Percentiles rank a stretch among this genome's conserved stretches.
These are phyloP conservation scores for Botrytis hyacinthi DNA, from an alignment of 2,329 filamentous ascomycete species.

Conservation along the genomic window DNA sequence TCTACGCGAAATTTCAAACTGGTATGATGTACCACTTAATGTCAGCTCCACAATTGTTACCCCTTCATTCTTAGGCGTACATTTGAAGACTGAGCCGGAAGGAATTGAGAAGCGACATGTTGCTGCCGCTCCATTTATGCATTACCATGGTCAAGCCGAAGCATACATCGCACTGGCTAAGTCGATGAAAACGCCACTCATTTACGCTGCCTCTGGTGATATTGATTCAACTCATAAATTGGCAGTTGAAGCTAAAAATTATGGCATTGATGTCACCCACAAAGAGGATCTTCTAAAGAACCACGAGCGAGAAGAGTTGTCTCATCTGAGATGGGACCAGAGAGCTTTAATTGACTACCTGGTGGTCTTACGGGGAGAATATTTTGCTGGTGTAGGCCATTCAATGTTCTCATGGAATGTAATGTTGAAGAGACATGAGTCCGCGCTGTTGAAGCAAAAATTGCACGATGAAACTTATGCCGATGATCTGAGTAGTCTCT, in stretches of 20 bases:
- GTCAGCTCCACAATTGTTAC: conserved; percentile 20
- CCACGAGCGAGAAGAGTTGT: conserved; percentile 36
- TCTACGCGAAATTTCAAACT: conserved; percentile 21
- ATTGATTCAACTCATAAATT: conserved; percentile 42
- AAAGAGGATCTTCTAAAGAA: conserved; percentile 46
- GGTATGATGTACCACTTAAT: conserved; percentile 22
- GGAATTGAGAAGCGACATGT: conserved; percentile 38
- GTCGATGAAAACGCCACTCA: conserved; percentile 35
- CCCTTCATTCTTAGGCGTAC: conserved; percentile 24
- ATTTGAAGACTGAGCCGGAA: conserved; percentile 39
- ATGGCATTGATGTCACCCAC: conserved; percentile 42
- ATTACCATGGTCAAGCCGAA: conserved; percentile 41
- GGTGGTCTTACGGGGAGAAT: conserved; percentile 45
- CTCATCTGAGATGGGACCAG: conserved; percentile 48
- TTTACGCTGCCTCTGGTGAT: conserved; percentile 48
- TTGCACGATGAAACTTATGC: conserved; percentile 11
- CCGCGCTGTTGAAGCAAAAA: conserved; percentile 17
- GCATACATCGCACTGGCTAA: conserved; percentile 41
- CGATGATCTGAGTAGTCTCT: conserved; percentile 20
- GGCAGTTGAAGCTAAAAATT: conserved; percentile 39
- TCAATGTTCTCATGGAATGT: conserved; percentile 50
- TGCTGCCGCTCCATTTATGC: conserved; percentile 27
- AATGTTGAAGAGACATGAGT: conserved; percentile 38
- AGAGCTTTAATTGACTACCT: conserved; percentile 51
- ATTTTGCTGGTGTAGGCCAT: conserved; percentile 46